Conservation (phyloP, 257 asterid genomes). For the Petrea volubilis region DNA sequence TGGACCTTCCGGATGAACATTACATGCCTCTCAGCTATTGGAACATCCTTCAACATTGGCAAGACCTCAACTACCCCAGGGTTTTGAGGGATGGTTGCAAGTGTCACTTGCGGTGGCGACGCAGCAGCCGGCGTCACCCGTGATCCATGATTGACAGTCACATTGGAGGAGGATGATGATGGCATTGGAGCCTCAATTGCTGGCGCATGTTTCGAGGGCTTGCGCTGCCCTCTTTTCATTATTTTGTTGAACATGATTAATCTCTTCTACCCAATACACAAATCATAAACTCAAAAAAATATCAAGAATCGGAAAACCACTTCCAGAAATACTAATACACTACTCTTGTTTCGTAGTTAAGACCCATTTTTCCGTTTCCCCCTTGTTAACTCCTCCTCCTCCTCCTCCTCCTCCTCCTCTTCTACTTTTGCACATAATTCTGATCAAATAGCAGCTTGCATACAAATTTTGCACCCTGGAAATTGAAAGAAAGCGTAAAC, state of each 20-base stretch:
- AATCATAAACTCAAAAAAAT: conserved; percentile 16
- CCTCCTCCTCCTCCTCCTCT: not conserved
- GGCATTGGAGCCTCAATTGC: conserved; percentile 52
- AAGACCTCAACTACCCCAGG: conserved; percentile 75
- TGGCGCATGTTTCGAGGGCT: conserved; percentile 55
- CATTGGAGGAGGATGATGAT: conserved; percentile 36
- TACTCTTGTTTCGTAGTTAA: conserved; percentile 4
- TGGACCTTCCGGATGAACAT: conserved; percentile 77
- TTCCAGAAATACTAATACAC: conserved; percentile 18
- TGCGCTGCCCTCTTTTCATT: conserved; percentile 68
- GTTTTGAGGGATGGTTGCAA: conserved; percentile 49
- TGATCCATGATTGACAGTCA: conserved; percentile 53
- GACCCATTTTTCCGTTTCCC: not conserved
- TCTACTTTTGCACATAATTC: conserved; percentile 12
- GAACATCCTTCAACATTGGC: conserved; percentile 70
- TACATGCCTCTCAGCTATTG: conserved; percentile 58
- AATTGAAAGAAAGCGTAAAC: conserved; percentile 8
- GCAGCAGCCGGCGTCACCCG: conserved; percentile 31
- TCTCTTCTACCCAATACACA: conserved; percentile 9
- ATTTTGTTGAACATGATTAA: conserved; percentile 61
- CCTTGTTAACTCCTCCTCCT: not conserved
- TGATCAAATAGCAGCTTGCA: conserved; percentile 19
- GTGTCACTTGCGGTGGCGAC: conserved; percentile 30
- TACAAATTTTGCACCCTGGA: conserved; percentile 28
- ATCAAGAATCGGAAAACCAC: not conserved